phyloP scores from a whole-genome alignment of 2,329 filamentous ascomycete genomes.

The Endothia cerciana region DNA sequence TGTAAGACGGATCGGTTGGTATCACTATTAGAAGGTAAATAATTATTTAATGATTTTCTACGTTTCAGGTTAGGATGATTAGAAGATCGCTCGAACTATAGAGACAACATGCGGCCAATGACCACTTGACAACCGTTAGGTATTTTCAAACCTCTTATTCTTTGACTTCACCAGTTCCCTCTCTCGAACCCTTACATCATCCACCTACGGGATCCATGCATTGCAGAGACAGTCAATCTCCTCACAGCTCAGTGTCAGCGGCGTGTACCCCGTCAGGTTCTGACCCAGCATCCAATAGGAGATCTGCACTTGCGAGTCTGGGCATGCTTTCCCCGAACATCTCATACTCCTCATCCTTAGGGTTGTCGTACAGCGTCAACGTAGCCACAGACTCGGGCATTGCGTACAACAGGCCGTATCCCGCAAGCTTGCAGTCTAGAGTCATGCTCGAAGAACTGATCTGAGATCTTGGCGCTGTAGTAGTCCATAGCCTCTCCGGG shows the following conservation, averaged over 20 bases:
- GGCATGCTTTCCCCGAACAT: background rate
- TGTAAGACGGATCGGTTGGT: background rate
- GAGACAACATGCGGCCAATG: background rate
- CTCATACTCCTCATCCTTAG: background rate
- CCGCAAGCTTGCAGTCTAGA: slow-evolving; percentile 1
- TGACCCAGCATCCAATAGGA: background rate
- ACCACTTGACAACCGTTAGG: background rate
- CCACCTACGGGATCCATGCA: background rate
- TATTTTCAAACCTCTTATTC: background rate
- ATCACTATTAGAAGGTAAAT: background rate
- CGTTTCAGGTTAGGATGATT: too few species aligned
- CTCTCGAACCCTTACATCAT: background rate
- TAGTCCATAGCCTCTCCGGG: background rate
- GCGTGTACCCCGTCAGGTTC: slow-evolving; percentile 2
- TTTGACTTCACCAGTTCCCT: background rate
- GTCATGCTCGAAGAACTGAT: slow-evolving; percentile 4
- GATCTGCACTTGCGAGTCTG: background rate
- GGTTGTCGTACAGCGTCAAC: background rate
- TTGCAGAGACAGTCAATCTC: slow-evolving; percentile 3
- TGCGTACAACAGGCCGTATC: background rate
- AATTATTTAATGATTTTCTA: background rate
- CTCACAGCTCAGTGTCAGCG: background rate
- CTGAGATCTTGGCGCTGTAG: slow-evolving; percentile 4
- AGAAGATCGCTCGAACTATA: background rate
- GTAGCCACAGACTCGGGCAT: background rate